A percentile compares a stretch with the other conserved stretches of the same genome.
These are phyloP conservation scores for Pichia sp. DNA, from an alignment of 1,139 yeast genomes.

Conservation along the genomic window DNA sequence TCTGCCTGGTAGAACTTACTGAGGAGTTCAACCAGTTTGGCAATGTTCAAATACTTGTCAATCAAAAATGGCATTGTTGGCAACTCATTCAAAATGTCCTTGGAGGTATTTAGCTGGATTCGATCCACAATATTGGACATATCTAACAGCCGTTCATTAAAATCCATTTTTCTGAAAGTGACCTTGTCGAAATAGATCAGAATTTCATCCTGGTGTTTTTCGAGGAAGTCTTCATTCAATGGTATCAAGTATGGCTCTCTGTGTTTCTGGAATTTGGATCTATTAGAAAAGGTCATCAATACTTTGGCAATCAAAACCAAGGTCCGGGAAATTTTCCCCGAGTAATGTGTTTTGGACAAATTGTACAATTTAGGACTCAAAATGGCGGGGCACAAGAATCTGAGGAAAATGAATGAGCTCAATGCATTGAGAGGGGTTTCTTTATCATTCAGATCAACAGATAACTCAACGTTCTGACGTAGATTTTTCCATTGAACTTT, in stretches of 20 bases:
- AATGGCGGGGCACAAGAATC: constrained; percentile 90
- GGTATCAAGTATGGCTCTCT: constrained; percentile 78
- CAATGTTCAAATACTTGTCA: constrained; percentile 59
- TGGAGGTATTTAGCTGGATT: constrained; percentile 33
- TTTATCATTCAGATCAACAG: constrained; percentile 56
- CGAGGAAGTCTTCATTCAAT: constrained; percentile 62
- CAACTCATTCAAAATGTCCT: constrained; percentile 49
- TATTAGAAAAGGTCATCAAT: constrained; percentile 72
- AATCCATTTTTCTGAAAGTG: constrained; percentile 67
- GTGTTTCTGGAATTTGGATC: constrained; percentile 64
- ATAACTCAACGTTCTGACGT: constrained; percentile 54
- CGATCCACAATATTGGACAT: constrained; percentile 55
- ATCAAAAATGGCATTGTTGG: constrained; percentile 68
- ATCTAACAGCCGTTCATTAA: constrained; percentile 54
- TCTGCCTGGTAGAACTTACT: constrained; percentile 2
- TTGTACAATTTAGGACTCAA: constrained; percentile 83
- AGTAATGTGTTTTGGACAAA: constrained; percentile 65
- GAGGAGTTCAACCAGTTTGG: constrained; percentile 49
- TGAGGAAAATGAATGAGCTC: constrained; percentile 75
- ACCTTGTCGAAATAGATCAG: constrained; percentile 66
- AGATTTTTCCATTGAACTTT: constrained; percentile 57
- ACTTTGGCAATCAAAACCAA: constrained; percentile 80
- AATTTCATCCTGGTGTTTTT: constrained; percentile 54
- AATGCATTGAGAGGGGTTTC: constrained; percentile 63
- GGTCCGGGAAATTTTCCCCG: constrained; percentile 69